Conservation (phyloP, 352 stramenopile species). For the Phytophthora cactorum region DNA sequence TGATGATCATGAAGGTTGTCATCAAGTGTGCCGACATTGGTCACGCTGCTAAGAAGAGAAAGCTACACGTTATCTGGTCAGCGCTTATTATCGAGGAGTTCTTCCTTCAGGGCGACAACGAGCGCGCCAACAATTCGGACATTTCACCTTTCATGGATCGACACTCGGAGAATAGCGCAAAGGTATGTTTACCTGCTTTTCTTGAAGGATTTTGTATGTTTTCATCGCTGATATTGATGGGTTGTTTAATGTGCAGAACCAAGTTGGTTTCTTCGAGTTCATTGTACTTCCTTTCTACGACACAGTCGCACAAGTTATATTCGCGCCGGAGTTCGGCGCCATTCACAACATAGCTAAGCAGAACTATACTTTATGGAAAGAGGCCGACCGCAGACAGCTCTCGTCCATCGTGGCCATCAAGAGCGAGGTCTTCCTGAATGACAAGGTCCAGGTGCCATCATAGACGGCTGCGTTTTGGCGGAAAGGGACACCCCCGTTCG, state of each 20-base stretch:
- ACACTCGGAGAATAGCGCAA: slow-evolving; percentile 86
- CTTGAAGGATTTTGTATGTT: background rate
- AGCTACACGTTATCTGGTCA: slow-evolving; percentile 91
- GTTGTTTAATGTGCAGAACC: slow-evolving; percentile 52
- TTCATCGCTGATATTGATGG: background rate
- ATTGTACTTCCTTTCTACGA: slow-evolving; percentile 87
- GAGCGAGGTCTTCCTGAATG: slow-evolving; percentile 79
- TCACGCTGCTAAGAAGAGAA: slow-evolving; percentile 88
- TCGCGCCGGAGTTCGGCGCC: slow-evolving; percentile 66
- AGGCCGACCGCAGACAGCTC: slow-evolving; percentile 77
- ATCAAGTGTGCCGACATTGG: slow-evolving; percentile 94
- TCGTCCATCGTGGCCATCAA: slow-evolving; percentile 85
- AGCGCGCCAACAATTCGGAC: slow-evolving; percentile 86
- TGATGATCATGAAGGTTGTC: slow-evolving; percentile 91
- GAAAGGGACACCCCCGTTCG: slow-evolving; percentile 26
- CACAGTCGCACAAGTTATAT: slow-evolving; percentile 78
- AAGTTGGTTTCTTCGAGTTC: slow-evolving; percentile 89
- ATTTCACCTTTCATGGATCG: slow-evolving; percentile 94
- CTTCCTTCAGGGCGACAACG: slow-evolving; percentile 94
- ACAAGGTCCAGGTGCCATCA: slow-evolving; percentile 61
- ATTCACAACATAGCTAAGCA: slow-evolving; percentile 84
- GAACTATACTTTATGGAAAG: slow-evolving; percentile 89
- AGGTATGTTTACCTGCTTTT: slow-evolving; percentile 40
- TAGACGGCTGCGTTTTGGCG: slow-evolving; percentile 32
- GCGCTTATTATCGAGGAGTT: slow-evolving; percentile 95